phyloP scores from a whole-genome alignment of 805 yeast genomes.

The Ogataea sp. region DNA sequence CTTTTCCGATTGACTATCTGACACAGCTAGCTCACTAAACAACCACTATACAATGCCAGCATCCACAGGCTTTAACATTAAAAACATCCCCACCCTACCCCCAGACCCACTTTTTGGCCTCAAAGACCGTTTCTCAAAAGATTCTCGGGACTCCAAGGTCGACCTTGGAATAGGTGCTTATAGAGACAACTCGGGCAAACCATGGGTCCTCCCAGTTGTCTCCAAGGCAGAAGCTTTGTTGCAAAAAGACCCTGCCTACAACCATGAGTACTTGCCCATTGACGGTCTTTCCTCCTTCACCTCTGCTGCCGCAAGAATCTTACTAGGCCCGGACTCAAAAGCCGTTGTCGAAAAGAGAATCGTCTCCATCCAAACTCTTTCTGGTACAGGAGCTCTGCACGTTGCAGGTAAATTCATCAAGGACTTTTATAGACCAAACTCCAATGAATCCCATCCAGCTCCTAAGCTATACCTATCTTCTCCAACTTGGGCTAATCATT shows the following conservation, averaged over 20 bases:
- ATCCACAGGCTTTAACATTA: constrained; percentile 16
- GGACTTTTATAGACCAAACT: constrained; percentile 32
- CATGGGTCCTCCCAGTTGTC: constrained; percentile 68
- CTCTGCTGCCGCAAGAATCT: constrained; percentile 61
- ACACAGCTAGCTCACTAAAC: no score
- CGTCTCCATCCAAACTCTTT: constrained; percentile 66
- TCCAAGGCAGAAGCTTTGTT: constrained; percentile 45
- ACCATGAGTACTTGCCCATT: constrained; percentile 87
- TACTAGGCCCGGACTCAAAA: constrained; percentile 54
- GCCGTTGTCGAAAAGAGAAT: constrained; percentile 41
- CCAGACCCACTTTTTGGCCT: constrained; percentile 85
- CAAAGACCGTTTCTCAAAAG: constrained; percentile 56
- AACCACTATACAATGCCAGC: no score
- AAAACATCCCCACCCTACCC: constrained; percentile 53
- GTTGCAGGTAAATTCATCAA: constrained; percentile 68
- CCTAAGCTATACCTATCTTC: constrained; percentile 59
- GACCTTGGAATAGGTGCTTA: constrained; percentile 84
- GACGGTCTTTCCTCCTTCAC: constrained; percentile 66
- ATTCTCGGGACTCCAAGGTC: constrained; percentile 55
- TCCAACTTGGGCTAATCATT: constrained; percentile 99
- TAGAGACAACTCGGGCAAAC: constrained; percentile 61
- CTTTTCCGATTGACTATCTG: no score
- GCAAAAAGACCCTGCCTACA: constrained; percentile 49
- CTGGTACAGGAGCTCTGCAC: constrained; percentile 91
- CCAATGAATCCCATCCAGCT: constrained; percentile 15